Evolutionary conservation across 2,329 filamentous ascomycete species (phyloP).

Genomic region (Fusarium verticillioides): DNA sequence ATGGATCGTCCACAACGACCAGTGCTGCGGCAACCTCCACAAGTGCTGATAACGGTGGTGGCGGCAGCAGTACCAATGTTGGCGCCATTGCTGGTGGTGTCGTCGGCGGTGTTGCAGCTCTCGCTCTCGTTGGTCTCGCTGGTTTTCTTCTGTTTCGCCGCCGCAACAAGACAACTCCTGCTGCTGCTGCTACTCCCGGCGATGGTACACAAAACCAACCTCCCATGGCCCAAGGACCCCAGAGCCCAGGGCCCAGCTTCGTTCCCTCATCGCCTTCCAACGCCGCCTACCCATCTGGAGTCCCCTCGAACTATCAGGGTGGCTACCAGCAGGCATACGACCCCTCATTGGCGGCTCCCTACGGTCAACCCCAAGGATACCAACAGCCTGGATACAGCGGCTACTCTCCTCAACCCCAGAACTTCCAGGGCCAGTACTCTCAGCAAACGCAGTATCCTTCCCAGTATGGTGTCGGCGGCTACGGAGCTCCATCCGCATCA

Average conservation of each 20-base stretch:
- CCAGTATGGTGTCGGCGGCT: slow-evolving; percentile 37
- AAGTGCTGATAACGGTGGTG: slow-evolving; percentile 43
- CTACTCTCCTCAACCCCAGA: slow-evolving; percentile 39
- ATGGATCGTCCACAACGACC: slow-evolving; percentile 8
- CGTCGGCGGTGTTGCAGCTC: slow-evolving; percentile 57
- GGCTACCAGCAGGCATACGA: slow-evolving; percentile 44
- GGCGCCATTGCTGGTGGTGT: slow-evolving; percentile 60
- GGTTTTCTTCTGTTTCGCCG: slow-evolving; percentile 56
- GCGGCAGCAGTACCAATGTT: slow-evolving; percentile 45
- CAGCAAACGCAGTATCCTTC: slow-evolving; percentile 41
- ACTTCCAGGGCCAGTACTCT: slow-evolving; percentile 31
- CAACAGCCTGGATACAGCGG: slow-evolving; percentile 35
- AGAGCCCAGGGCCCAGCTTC: slow-evolving; percentile 37
- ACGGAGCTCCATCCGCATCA: slow-evolving; percentile 37
- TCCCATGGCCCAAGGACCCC: slow-evolving; percentile 35
- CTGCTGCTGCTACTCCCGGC: slow-evolving; percentile 19
- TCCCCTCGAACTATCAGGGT: slow-evolving; percentile 40
- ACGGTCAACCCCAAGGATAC: slow-evolving; percentile 39
- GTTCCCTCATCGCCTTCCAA: slow-evolving; percentile 38
- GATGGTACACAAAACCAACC: slow-evolving; percentile 24
- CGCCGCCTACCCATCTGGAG: slow-evolving; percentile 44
- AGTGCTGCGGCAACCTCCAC: slow-evolving; percentile 12
- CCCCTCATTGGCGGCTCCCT: slow-evolving; percentile 34
- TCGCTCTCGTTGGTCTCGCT: slow-evolving; percentile 54
- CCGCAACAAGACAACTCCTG: slow-evolving; percentile 47